A percentile compares a stretch with the other conserved stretches of the same genome.
Evolutionary conservation across 176 grass and related monocot genomes (phyloP).

Genomic region (Sorghum bicolor): DNA sequence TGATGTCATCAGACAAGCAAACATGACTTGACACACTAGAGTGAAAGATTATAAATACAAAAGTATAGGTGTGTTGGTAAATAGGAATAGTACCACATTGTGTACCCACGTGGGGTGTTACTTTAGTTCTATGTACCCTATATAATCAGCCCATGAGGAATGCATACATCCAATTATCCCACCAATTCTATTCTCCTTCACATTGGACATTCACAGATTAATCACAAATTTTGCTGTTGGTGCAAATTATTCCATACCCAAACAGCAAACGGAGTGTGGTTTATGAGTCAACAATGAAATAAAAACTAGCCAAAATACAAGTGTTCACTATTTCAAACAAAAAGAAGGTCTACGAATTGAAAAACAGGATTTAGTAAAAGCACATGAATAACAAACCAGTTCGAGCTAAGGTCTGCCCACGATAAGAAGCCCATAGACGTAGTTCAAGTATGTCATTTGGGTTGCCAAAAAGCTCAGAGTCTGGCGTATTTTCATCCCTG

Average conservation of each 20-base stretch:
- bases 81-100: no score
- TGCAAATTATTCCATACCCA: background rate
- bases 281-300: background rate
- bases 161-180: no score
- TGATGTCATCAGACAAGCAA: background rate
- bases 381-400: constrained; percentile 54
- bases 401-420: constrained; percentile 91
- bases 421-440: constrained; percentile 92
- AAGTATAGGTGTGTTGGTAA: no score
- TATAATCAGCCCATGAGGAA: no score
- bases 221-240: background rate
- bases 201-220: background rate
- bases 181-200: no score
- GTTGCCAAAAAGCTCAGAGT: constrained; percentile 72
- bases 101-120: no score
- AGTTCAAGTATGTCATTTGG: constrained; percentile 72
- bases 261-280: background rate
- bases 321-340: background rate
- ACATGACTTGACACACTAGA: background rate
- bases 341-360: background rate
- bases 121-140: no score
- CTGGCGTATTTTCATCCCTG: constrained; percentile 75
- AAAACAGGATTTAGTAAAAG: background rate
- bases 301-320: background rate
- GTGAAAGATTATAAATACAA: background rate